Evolutionary conservation across 2,329 filamentous ascomycete species (phyloP).

Genomic region (Colletotrichum aenigma): DNA sequence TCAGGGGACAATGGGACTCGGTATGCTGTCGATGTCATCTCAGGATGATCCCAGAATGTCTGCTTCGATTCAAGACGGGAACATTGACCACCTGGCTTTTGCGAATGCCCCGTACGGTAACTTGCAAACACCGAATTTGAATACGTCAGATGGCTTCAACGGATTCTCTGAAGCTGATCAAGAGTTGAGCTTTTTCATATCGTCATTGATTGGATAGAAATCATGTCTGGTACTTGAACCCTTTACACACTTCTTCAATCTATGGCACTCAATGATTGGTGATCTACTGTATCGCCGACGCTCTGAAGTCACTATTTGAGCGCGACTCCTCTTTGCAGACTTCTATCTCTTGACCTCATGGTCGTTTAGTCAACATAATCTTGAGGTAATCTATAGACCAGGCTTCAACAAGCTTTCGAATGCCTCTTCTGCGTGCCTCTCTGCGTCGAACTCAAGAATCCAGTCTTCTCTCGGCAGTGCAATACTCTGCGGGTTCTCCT

Average conservation of each 20-base stretch:
- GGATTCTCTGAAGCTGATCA: not conserved
- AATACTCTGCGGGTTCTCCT: not conserved
- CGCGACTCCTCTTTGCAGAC: accelerated
- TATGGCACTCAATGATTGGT: not conserved
- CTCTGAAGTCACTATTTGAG: not conserved
- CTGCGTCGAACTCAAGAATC: not conserved
- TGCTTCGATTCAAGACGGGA: not conserved
- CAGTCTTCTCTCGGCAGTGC: not conserved
- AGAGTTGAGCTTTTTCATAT: not conserved
- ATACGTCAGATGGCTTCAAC: not conserved
- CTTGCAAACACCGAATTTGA: not conserved
- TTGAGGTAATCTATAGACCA: not conserved
- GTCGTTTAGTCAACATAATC: not conserved
- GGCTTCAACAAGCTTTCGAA: not conserved
- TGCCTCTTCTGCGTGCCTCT: not conserved
- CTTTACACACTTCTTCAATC: not conserved
- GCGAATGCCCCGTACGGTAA: not conserved
- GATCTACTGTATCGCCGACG: not conserved
- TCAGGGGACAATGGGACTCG: not conserved
- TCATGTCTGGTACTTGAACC: not conserved
- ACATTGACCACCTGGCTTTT: not conserved
- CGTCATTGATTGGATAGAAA: not conserved
- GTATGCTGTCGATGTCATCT: not conserved
- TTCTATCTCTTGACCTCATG: not conserved
- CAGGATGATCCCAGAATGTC: not conserved